Base-by-base conservation (phyloP, 768 basidiomycete species). In the Amanita polypyramis region DNA sequence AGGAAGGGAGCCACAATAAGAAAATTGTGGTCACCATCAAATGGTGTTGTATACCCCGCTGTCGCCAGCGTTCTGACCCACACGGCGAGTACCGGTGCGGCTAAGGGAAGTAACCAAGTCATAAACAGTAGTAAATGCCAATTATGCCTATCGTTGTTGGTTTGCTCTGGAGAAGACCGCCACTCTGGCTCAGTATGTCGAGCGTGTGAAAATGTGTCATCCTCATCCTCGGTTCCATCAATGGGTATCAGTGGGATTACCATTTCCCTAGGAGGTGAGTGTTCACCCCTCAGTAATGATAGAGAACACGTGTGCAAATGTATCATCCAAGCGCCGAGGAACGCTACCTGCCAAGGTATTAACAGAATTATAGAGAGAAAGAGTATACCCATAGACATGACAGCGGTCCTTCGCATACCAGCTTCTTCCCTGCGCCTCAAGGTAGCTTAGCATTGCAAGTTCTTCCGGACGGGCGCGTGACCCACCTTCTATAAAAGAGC, bases 341-440 rank as follows among this genome's bases (percentile, higher is more conserved):
- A 93, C 4, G 85, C 91, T 8, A 94, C 85, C 63, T 96, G 93
- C 79, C 89, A 91, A 0, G 93, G 93, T n/a, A 94, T 70, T 45
- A 92, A 65, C 33, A 87, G 53, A 50, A 83, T 75, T 33, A 93
- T 80, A n/a, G 82, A 65, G 12, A 74, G 53, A 43, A 82, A 71
- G 29, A 93, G 73, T 15, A 83, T 42, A 5, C 59, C 53, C 61
- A 90, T 75, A 5, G 85, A 84, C 5, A 80, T 35, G 20, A 82
- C 23, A 2, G 75, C 77, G 56, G 70, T 69, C 51, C 70, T 66
- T 27, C 67, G 69, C 40, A 75, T 62, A 20, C 69, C 62, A 4
- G 54, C 43, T 20, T 63, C 64, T 51, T 72, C 69, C 19, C 58
- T 60, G 15, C 61, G 62, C n/a, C 65, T 65, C 36, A 23, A 27